Evolutionary conservation across 2,329 filamentous ascomycete genomes (phyloP), one percentile per base, ranked within the genome.

Genomic region (Coniochaeta sp.): DNA sequence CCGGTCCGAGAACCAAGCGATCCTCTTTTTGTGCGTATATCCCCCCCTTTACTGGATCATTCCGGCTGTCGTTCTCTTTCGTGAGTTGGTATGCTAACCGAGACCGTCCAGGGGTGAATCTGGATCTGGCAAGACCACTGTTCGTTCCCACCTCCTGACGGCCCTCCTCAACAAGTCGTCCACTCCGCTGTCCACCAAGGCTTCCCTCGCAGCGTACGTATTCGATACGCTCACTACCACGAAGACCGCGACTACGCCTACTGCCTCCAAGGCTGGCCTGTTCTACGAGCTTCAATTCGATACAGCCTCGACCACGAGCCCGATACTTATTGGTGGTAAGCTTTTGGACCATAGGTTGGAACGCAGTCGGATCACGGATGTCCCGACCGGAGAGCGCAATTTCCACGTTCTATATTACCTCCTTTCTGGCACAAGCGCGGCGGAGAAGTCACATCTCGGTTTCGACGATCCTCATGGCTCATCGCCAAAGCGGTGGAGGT

Each of bases 201-300:
- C 97, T 22, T 97, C 93, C 2, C 88, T 96, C 57, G 93, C 93
- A 24, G 89, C 93, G 50, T 99, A 97, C 72, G 86, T 98, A 62
- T 99, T 99, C 72, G 95, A 99, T 71, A 90, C 91, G 2, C 83
- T 99, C 62, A 99, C 95, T 5, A 98, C 95, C 1, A 99, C 95
- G 28, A 99, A 99, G 77, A 96, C 93, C 1, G 88, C 93, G 36
- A 98, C 93, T 1, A 98, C 93, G 0, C 93, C 93, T 1, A 96
- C 91, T 1, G 95, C 95, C 30, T 98, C 93, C 57, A 98, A 98
- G 74, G 89, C 95, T 12, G 95, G 95, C 63, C 82, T 99, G 17
- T 96, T 96, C 72, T 95, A 95, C 72, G 95, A 99, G 74, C 81
- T 99, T 47, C 95, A 99, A 74, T 99, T 99, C 72, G 93, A 99